Percentiles rank a stretch among this genome's conserved stretches.
These are phyloP conservation scores for Taxawa tesnikishii DNA, from an alignment of 2,329 filamentous ascomycete genomes.

Conservation along the genomic window DNA sequence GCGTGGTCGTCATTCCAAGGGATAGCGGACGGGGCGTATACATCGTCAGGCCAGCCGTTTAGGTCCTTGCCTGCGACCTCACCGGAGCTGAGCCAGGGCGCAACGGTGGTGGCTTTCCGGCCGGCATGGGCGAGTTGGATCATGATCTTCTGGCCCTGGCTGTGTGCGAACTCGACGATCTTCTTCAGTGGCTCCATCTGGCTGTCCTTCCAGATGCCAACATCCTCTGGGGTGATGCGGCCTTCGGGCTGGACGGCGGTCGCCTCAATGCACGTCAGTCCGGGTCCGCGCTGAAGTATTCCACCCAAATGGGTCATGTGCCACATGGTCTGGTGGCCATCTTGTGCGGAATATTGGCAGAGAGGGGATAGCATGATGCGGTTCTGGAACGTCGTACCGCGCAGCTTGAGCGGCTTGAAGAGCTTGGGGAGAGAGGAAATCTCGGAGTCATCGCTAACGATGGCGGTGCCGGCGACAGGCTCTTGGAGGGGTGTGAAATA, in stretches of 20 bases:
- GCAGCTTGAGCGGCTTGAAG: constrained; percentile 44
- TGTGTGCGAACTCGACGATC: constrained; percentile 68
- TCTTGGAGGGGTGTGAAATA: constrained; percentile 37
- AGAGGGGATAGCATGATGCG: constrained; percentile 52
- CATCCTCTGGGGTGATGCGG: constrained; percentile 70
- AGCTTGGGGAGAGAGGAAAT: constrained; percentile 51
- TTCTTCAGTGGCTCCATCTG: constrained; percentile 62
- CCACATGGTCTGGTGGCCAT: constrained; percentile 67
- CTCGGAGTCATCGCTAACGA: constrained; percentile 29
- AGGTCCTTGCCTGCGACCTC: constrained; percentile 39
- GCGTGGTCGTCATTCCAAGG: constrained; percentile 51
- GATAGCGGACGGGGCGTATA: constrained; percentile 45
- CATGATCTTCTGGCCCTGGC: constrained; percentile 62
- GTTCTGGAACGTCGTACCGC: constrained; percentile 53
- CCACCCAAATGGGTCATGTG: constrained; percentile 74
- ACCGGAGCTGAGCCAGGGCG: constrained; percentile 49
- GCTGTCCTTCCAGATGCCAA: constrained; percentile 71
- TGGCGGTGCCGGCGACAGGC: constrained; percentile 33
- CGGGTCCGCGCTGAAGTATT: constrained; percentile 63
- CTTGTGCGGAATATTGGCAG: constrained; percentile 54
- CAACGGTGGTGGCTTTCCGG: constrained; percentile 45
- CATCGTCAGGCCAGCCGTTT: constrained; percentile 43
- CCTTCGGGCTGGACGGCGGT: constrained; percentile 64
- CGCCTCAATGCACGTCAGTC: constrained; percentile 65
- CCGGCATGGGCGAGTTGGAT: constrained; percentile 79